Conservation (phyloP, 495 filamentous ascomycete species). For the Trypethelium eluteriae region DNA sequence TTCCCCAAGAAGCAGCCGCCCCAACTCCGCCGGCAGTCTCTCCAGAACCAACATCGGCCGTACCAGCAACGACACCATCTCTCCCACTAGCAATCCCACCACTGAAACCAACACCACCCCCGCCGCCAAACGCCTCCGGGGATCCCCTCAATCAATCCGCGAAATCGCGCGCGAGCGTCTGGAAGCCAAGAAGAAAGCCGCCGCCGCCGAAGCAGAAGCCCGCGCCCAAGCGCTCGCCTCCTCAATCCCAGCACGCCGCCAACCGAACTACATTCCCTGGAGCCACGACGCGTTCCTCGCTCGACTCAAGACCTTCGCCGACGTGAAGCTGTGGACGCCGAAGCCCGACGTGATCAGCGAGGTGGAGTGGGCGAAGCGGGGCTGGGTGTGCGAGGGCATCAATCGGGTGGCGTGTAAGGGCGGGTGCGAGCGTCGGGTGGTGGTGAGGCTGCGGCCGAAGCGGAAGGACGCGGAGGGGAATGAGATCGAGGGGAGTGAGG, state of each 20-base stretch:
- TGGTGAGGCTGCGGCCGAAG: slow-evolving; percentile 54
- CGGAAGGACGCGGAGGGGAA: slow-evolving; percentile 42
- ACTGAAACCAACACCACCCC: background rate
- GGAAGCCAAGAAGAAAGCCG: background rate
- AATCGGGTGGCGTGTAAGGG: slow-evolving; percentile 74
- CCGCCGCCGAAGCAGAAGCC: background rate
- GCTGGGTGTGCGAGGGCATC: slow-evolving; percentile 78
- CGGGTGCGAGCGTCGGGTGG: slow-evolving; percentile 71
- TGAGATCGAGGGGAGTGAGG: slow-evolving; percentile 42
- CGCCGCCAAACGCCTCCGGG: background rate
- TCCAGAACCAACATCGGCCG: slow-evolving; percentile 19
- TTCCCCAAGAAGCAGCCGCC: slow-evolving; percentile 22
- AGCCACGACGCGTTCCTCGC: slow-evolving; percentile 76
- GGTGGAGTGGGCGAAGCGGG: slow-evolving; percentile 89
- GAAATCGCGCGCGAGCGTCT: slow-evolving; percentile 8
- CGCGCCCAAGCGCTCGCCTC: background rate
- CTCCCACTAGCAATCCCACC: background rate
- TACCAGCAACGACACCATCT: slow-evolving; percentile 16
- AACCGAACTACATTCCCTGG: slow-evolving; percentile 69
- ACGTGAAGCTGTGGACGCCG: slow-evolving; percentile 77
- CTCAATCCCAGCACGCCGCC: background rate
- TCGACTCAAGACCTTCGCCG: slow-evolving; percentile 77
- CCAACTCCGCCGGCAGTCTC: slow-evolving; percentile 14
- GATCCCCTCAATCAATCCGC: background rate
- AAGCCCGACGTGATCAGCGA: slow-evolving; percentile 79